phyloP scores from a whole-genome alignment of 2,329 filamentous ascomycete genomes.

The Fusarium sp. region DNA sequence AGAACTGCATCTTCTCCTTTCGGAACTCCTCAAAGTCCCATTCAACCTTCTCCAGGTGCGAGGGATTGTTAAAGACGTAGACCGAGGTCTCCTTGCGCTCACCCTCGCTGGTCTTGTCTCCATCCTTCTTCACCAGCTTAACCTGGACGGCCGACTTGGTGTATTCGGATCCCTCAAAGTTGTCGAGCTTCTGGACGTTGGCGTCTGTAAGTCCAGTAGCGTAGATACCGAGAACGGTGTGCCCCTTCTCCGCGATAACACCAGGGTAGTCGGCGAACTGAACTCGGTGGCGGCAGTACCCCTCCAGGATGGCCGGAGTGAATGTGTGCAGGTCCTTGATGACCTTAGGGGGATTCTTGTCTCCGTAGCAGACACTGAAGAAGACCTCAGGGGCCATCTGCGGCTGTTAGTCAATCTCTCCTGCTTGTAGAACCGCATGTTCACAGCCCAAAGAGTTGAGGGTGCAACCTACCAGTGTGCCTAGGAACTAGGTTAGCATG shows the following conservation, averaged over 20 bases:
- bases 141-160: constrained; percentile 66
- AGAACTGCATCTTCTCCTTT: constrained; percentile 73
- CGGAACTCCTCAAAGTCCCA: constrained; percentile 93
- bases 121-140: constrained; percentile 60
- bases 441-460: not conserved
- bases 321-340: constrained; percentile 70
- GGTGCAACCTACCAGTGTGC: constrained; percentile 50
- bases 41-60: constrained; percentile 74
- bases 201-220: constrained; percentile 82
- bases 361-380: constrained; percentile 82
- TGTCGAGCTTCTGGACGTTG: constrained; percentile 81
- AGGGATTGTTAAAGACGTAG: constrained; percentile 71
- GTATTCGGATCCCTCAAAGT: constrained; percentile 86
- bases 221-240: constrained; percentile 78
- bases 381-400: constrained; percentile 89
- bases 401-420: constrained; percentile 36
- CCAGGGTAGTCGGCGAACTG: constrained; percentile 81
- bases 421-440: not conserved
- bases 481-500: constrained; percentile 24
- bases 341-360: constrained; percentile 59
- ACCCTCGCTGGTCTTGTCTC: constrained; percentile 52
- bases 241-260: constrained; percentile 68
- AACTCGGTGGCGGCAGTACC: constrained; percentile 79
- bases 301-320: constrained; percentile 79
- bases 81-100: constrained; percentile 67